Conservation (phyloP, 2,329 filamentous ascomycete genomes). For the Xylaria arbuscula region DNA sequence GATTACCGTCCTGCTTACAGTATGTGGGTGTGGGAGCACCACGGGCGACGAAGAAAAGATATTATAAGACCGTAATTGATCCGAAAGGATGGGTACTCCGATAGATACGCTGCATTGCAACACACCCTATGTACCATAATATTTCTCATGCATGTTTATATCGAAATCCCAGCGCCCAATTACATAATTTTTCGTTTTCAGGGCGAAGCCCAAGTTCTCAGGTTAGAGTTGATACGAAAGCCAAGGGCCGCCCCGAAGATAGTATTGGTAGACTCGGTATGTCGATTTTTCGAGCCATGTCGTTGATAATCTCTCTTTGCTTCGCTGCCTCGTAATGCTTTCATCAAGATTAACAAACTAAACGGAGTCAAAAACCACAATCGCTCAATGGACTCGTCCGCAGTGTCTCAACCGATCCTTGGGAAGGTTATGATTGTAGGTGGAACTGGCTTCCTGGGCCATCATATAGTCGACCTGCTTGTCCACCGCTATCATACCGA, state of each 20-base stretch:
- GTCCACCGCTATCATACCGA: constrained; percentile 4
- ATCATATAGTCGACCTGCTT: constrained; percentile 8
- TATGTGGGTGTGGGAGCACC: not conserved
- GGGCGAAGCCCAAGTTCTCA: no score
- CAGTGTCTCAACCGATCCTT: not conserved
- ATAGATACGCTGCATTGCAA: not conserved
- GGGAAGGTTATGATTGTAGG: constrained; percentile 1
- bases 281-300: no score
- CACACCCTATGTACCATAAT: not conserved
- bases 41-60: not conserved
- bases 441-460: constrained; percentile 11
- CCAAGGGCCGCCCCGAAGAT: no score
- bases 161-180: not conserved
- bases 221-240: no score
- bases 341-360: not conserved
- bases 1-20: no score
- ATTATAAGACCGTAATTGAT: not conserved
- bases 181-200: no score
- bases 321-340: not conserved
- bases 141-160: not conserved
- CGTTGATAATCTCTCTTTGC: not conserved
- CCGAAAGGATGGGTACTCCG: not conserved
- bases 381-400: not conserved
- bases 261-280: no score
- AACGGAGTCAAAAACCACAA: not conserved